These are phyloP conservation scores for Vitis vinifera DNA, from an alignment of 164 flowering plant genomes.

Conservation along the genomic window DNA sequence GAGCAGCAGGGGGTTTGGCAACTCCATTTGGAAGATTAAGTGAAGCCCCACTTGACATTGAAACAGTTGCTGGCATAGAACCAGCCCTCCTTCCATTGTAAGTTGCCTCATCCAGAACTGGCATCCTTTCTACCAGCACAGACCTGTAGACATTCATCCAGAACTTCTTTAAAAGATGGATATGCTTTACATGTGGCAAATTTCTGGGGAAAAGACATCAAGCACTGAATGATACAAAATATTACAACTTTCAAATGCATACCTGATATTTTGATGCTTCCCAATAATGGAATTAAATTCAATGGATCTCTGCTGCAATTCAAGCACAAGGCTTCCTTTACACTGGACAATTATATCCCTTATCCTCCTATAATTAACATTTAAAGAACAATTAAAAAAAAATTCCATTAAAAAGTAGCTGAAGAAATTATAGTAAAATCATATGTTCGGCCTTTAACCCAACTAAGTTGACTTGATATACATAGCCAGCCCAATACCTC, in stretches of 20 bases:
- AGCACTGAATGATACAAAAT: background rate
- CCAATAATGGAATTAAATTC: slow-evolving; percentile 82
- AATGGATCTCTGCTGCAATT: slow-evolving; percentile 93
- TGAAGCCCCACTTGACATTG: slow-evolving; percentile 54
- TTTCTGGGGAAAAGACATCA: background rate
- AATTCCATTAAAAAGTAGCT: background rate
- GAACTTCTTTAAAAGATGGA: slow-evolving; percentile 9
- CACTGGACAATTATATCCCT: slow-evolving; percentile 54
- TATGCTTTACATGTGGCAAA: background rate
- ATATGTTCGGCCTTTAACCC: too few species aligned
- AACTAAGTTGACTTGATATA: too few species aligned
- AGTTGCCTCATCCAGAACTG: slow-evolving; percentile 94
- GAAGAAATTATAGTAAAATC: too few species aligned
- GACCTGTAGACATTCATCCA: slow-evolving; percentile 48
- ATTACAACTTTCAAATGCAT: slow-evolving; percentile 2
- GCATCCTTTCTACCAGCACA: slow-evolving; percentile 90
- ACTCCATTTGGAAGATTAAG: slow-evolving; percentile 88
- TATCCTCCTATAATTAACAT: slow-evolving; percentile 63
- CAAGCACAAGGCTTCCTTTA: slow-evolving; percentile 87
- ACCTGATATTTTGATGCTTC: slow-evolving; percentile 94
- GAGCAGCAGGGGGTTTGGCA: slow-evolving; percentile 68
- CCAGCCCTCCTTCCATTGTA: slow-evolving; percentile 76
- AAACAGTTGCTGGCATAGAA: slow-evolving; percentile 55
- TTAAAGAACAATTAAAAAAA: background rate
- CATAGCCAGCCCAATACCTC: too few species aligned